Base-by-base conservation (phyloP, 108 stramenopile species). In the Cyclotella distinguenda region DNA sequence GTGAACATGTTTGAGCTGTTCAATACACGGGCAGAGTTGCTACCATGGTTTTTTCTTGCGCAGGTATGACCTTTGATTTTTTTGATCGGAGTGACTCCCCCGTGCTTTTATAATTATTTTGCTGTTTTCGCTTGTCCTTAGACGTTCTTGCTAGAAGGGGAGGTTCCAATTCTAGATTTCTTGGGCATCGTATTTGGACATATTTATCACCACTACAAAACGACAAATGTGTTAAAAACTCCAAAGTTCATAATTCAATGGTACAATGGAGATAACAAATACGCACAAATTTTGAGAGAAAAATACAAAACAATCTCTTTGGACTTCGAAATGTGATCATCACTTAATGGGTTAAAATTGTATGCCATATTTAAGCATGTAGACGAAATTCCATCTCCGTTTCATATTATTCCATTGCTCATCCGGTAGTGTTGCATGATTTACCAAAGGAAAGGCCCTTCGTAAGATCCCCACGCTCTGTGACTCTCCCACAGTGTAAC, bases 171-270 rank as follows among this genome's bases (percentile, higher is more conserved):
- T 39, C 75, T 96, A 52, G 97, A 98, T 69, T 86, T 97, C 53
- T 71, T 96, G 55, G 97, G 97, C 6, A 94, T 98, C 54, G 88
- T 93, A 16, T 95, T 97, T 74, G 97, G 97, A 16, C 96, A 98
- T 56, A 76, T 94, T n/a, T 96, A 92, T 76, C 84, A 90, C 73
- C 88, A 95, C 64, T 86, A 77, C 60, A 82, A 83, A 66, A 86
- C 83, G 28, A 72, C 74, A 2, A 86, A 87, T 26, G 67, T 80
- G 3, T 44, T 91, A 28, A 74, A 80, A 38, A 84, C 88, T 25
- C 93, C 93, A 8, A 65, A 77, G 18, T 77, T 67, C 44, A 60
- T 92, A 26, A 82, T 87, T 36, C 50, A 67, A 21, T 92, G 90
- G 94, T 95, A 92, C 75, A 72, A 87, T 35, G 66, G 82, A 12